Evolutionary conservation across 345 rosid genomes (phyloP), one percentile per base, ranked within the genome.

Genomic region (Brassica rapa): DNA sequence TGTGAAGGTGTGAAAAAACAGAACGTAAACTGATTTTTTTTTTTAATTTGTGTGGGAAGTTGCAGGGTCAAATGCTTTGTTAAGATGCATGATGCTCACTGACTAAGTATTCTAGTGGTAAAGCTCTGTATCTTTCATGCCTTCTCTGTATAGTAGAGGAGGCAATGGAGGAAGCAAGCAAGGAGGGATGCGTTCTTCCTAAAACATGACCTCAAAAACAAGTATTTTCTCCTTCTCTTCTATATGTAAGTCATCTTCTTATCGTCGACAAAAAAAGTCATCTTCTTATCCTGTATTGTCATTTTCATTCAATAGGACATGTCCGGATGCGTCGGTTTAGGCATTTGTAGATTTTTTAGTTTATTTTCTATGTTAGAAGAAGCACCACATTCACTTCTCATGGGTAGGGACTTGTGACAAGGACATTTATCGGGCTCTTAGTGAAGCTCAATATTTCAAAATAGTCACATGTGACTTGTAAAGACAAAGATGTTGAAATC

Each of bases 401-500:
- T 24, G 57, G 46, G 51, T 23, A 73, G 79, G 75, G 75, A 27
- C 65, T 64, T 61, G 27, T 79, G 82, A 79, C 14, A 79, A 27
- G 0, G 82, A 80, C 66, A 51, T 74, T 11, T 62, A 73, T 79
- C 66, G 62, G 78, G 75, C 30, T 79, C 82, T 21, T 1, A 51
- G 30, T 68, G 57, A 61, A 60, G 55, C 14, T 16, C 15, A 8
- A 29, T 29, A 51, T 35, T 64, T 37, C 1, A 71, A 56, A 59
- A 39, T 2, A 63, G 30, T 69, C 71, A 80, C 80, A 74, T 75
- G 83, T 70, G 76, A 74, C 23, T 25, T 63, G 8, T 64, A 53
- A 69, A 77, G 72, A 78, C 68, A 79, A 67, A 73, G 74, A 73
- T 73, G 74, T 73, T 19, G 33, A 79, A 68, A 74, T 79, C 82